Evolutionary conservation across 495 filamentous ascomycete genomes (phyloP).

Genomic region (Tuber calosporum): DNA sequence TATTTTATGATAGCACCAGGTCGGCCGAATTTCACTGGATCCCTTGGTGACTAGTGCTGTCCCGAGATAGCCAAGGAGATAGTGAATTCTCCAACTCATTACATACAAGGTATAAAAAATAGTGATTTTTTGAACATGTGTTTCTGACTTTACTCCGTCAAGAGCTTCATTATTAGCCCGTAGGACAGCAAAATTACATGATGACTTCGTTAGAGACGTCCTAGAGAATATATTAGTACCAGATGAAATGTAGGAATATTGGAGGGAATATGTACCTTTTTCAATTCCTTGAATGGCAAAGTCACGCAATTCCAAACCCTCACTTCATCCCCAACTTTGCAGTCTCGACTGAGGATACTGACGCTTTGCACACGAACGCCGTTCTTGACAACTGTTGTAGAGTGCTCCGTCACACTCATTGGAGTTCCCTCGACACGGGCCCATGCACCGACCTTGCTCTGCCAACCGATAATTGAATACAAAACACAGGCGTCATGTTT

Average conservation of each 20-base stretch:
- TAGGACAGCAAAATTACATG: constrained; percentile 54
- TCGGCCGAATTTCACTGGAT: not conserved
- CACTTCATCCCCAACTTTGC: constrained; percentile 87
- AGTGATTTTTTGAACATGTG: not conserved
- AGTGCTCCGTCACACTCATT: constrained; percentile 79
- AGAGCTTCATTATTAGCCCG: not conserved
- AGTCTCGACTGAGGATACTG: constrained; percentile 96
- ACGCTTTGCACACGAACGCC: constrained; percentile 98
- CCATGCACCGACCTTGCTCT: constrained; percentile 92
- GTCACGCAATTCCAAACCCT: constrained; percentile 98
- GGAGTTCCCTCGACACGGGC: constrained; percentile 95
- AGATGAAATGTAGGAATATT: not conserved
- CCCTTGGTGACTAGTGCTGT: not conserved
- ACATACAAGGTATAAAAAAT: not conserved
- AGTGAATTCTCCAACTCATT: not conserved
- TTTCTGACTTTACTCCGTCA: not conserved
- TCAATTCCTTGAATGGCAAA: constrained; percentile 96
- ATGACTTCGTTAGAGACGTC: constrained; percentile 93
- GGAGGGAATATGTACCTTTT: constrained; percentile 62
- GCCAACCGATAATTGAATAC: constrained; percentile 97
- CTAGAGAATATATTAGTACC: constrained; percentile 44
- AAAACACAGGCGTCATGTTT: constrained; percentile 95
- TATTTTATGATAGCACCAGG: not conserved
- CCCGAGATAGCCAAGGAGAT: not conserved
- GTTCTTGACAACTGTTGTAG: constrained; percentile 90